Percentiles rank a stretch among this genome's conserved stretches.
Conservation (phyloP, 352 stramenopile species). For the Hyaloperonospora brassicae region DNA sequence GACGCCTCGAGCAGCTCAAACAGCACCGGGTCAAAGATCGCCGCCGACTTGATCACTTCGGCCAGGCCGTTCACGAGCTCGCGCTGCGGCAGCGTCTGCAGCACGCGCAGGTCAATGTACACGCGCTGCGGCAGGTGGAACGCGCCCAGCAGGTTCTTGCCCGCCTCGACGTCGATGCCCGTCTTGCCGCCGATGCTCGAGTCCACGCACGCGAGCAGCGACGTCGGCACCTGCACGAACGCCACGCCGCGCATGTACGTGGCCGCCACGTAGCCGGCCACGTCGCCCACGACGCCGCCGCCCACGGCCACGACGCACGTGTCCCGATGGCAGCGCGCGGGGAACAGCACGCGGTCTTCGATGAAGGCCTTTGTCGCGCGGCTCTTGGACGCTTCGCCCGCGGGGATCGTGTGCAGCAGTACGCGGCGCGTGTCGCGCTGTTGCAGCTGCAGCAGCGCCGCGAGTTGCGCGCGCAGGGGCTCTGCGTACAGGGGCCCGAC, state of each 20-base stretch:
- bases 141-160: slow-evolving; percentile 98
- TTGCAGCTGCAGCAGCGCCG: slow-evolving; percentile 24
- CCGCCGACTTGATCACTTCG: slow-evolving; percentile 97
- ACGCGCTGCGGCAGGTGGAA: slow-evolving; percentile 98
- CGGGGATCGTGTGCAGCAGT: slow-evolving; percentile 48
- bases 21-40: slow-evolving; percentile 91
- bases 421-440: slow-evolving; percentile 39
- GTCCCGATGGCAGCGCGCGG: slow-evolving; percentile 75
- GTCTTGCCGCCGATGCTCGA: slow-evolving; percentile 97
- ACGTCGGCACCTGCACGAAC: slow-evolving; percentile 92
- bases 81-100: slow-evolving; percentile 93
- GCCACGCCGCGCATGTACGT: slow-evolving; percentile 93
- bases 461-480: slow-evolving; percentile 46
- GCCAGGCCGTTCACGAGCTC: slow-evolving; percentile 92
- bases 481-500: slow-evolving; percentile 65
- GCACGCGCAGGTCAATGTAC: slow-evolving; percentile 90
- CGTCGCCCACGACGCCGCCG: slow-evolving; percentile 96
- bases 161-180: slow-evolving; percentile 91
- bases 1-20: slow-evolving; percentile 91
- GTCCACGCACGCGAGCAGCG: slow-evolving; percentile 98
- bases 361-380: slow-evolving; percentile 73
- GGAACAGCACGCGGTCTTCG: slow-evolving; percentile 76
- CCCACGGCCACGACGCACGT: slow-evolving; percentile 86
- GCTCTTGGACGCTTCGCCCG: slow-evolving; percentile 71
- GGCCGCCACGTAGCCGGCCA: slow-evolving; percentile 95